Evolutionary conservation across 192 early-diverging fungal genomes (phyloP), one percentile per base, ranked within the genome.

Genomic region (Coemansia sp.): DNA sequence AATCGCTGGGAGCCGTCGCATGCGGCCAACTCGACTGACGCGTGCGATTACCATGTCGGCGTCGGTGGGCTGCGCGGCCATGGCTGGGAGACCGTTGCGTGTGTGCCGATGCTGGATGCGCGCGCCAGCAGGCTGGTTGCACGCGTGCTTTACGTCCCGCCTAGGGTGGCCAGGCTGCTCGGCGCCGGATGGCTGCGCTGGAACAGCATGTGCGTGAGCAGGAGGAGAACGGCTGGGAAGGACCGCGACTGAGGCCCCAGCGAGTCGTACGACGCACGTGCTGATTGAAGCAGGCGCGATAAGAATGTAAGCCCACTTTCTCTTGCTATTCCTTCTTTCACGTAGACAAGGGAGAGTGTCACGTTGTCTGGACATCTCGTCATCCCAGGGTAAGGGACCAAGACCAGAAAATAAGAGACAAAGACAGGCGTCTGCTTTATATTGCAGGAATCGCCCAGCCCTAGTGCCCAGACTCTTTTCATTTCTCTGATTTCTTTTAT

Each of bases 1-100:
- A 81, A 75, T 23, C 22, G 13, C 11, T 74, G 73, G 73, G 78
- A 81, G 50, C 65, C 72, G 10, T 11, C 29, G 14, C 78, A 81
- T 35, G 72, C 59, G 16, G 25, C 55, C 0, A 28, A 67, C 30
- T 27, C 55, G 6, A 39, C 39, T 6, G 35, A 39, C 1, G 7
- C 19, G 20, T 81, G 78, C 61, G 63, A 75, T 45, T 75, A 63
- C 13, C 13, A 16, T 1, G 39, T 42, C 16, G 39, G 39, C 18
- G 35, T 68, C 0, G 65, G 68, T 10, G 69, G 34, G n/a, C n/a
- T n/a, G n/a, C n/a, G n/a, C 0, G 55, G 10, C 19, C 4, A 23
- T 29, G 47, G 30, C 25, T 23, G 29, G 65, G 19, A n/a, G 23
- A 23, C 54, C 3, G 67, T 49, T 6, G 51, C 20, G 63, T 79